Conservation (phyloP, 306 rosid genomes). For the Trifolium subterraneum region DNA sequence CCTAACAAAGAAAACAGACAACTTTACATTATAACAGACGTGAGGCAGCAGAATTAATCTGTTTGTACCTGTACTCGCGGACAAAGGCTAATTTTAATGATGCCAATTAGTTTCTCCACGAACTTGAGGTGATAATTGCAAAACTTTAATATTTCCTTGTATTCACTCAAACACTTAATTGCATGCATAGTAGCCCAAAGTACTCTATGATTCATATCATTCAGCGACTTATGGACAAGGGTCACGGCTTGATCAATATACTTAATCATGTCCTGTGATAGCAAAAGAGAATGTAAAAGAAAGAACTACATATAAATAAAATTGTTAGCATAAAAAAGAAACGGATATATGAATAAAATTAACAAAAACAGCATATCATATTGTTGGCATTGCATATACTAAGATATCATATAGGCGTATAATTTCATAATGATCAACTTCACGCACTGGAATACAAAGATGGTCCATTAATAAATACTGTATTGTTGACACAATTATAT, state of each 20-base stretch:
- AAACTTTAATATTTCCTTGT: not conserved
- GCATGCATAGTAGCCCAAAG: slow-evolving; percentile 36
- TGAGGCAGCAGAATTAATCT: not conserved
- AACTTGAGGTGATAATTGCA: not conserved
- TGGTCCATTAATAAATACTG: not conserved
- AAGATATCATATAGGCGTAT: not conserved
- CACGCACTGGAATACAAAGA: not conserved
- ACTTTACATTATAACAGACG: not conserved
- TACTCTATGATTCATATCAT: slow-evolving; percentile 27
- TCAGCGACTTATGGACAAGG: slow-evolving; percentile 2
- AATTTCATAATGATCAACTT: not conserved
- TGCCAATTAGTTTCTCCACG: not conserved
- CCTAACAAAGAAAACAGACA: slow-evolving; percentile 1
- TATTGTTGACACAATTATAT: not conserved
- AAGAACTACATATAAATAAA: not conserved
- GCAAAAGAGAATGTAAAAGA: not conserved
- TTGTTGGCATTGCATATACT: not conserved
- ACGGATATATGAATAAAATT: not conserved
- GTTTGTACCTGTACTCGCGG: slow-evolving; percentile 31
- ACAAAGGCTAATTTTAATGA: not conserved
- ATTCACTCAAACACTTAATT: not conserved
- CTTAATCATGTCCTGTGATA: slow-evolving; percentile 11
- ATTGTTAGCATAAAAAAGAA: not conserved
- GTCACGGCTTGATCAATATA: not conserved
- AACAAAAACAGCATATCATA: not conserved